Evolutionary conservation across 2,329 filamentous ascomycete species (phyloP), one percentile per base, ranked within the genome.

Genomic region (Curvularia lunata): DNA sequence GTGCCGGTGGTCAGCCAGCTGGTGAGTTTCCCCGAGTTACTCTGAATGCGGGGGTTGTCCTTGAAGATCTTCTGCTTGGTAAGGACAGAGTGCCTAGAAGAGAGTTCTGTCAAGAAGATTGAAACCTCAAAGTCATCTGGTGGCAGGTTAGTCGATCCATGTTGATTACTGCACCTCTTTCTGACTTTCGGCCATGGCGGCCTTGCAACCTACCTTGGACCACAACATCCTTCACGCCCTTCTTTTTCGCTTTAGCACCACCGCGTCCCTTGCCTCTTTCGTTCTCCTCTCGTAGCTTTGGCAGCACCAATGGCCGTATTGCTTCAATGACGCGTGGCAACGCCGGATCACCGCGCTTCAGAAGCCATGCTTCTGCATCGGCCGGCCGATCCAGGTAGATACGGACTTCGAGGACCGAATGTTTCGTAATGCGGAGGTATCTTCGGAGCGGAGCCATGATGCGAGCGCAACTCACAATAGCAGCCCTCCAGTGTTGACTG

Each of bases 111-210:
- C 64, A 99, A 82, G 78, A 97, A 98, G 64, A 99, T 90, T 37
- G 92, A 91, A 13, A 97, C 92, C 73, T 98, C 92, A 73, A 97
- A 99, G 66, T 97, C 94, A 77, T 97, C 94, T 95, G 68, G 53
- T 59, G n/a, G 37, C 28, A 34, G 40, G 42, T 67, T 48, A 67
- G 56, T 37, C 32, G 38, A 52, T 65, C 51, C 61, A 23, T 7
- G 21, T 2, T 10, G 0, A 23, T 19, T 12, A 5, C 19, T 42
- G 21, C 13, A 23, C 12, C 10, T 23, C 21, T 13, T 43, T 43
- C 6, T 43, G 21, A 27, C 7, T n/a, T 27, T 43, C 23, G 41
- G 23, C 13, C 7, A 23, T 27, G 13, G 21, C 21, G 41, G 41
- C 41, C 30, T 6, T 50, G 51, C n/a, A 32, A 74, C 83, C 60